These are phyloP conservation scores for Trypanosoma avium DNA, from an alignment of 208 protist genomes.

Conservation along the genomic window DNA sequence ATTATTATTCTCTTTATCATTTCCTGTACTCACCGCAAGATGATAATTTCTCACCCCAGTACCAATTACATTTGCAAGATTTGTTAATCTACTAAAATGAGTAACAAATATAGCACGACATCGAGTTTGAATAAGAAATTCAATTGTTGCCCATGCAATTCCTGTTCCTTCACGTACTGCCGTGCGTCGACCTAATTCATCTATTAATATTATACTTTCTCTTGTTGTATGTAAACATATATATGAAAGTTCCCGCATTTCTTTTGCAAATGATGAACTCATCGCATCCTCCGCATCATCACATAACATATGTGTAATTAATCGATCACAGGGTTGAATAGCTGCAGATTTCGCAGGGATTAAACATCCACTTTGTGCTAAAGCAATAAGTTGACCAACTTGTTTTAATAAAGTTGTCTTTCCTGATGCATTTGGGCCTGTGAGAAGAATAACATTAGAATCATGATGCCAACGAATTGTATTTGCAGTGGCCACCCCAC, in stretches of 20 bases:
- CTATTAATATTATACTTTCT: constrained; percentile 95
- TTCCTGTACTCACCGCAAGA: constrained; percentile 33
- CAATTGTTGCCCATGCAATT: constrained; percentile 94
- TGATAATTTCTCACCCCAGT: constrained; percentile 45
- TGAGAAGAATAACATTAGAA: constrained; percentile 73
- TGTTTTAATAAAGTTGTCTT: constrained; percentile 94
- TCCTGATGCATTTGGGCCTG: constrained; percentile 93
- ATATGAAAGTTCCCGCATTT: constrained; percentile 79
- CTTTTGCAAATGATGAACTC: constrained; percentile 66
- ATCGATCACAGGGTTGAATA: constrained; percentile 64
- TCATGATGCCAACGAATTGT: constrained; percentile 28
- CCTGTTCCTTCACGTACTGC: constrained; percentile 93
- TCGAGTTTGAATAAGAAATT: constrained; percentile 48
- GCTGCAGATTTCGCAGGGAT: constrained; percentile 66
- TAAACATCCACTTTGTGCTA: constrained; percentile 93
- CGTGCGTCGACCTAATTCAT: constrained; percentile 97
- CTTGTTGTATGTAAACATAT: constrained; percentile 80
- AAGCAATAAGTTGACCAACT: constrained; percentile 83
- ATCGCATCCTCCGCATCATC: constrained; percentile 56
- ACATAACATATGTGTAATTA: constrained; percentile 84
- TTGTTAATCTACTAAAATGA: constrained; percentile 40
- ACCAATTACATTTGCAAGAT: constrained; percentile 9
- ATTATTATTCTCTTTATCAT: background rate
- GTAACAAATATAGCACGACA: constrained; percentile 35
- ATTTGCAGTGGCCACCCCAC: constrained; percentile 25